Evolutionary conservation across 1,284 basidiomycete genomes (phyloP).

Genomic region (Trichosporon coremiiforme): DNA sequence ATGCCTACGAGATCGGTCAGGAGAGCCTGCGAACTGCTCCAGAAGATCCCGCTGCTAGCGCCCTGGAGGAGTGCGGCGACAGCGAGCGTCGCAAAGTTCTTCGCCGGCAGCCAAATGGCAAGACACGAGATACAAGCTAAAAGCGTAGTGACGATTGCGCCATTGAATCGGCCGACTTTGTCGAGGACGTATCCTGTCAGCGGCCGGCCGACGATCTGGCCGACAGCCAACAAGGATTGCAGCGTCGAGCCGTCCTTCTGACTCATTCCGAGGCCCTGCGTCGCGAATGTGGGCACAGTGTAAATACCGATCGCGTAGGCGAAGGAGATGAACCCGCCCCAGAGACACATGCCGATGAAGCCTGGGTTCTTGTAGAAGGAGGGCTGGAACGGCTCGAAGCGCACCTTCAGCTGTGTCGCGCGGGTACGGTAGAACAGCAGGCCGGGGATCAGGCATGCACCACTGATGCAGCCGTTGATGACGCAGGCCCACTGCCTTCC

Average conservation of each 20-base stretch:
- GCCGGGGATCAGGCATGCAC: constrained; percentile 50
- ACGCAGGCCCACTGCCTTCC: constrained; percentile 48
- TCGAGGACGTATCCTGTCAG: constrained; percentile 53
- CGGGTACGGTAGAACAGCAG: constrained; percentile 39
- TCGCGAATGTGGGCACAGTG: constrained; percentile 57
- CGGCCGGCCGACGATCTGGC: constrained; percentile 58
- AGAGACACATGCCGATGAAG: constrained; percentile 45
- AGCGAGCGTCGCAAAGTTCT: constrained; percentile 52
- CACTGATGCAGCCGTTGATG: constrained; percentile 48
- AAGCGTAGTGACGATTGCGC: constrained; percentile 52
- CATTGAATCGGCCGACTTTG: constrained; percentile 55
- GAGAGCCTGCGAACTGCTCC: constrained; percentile 30
- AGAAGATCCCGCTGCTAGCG: constrained; percentile 37
- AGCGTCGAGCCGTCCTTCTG: constrained; percentile 57
- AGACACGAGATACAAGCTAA: constrained; percentile 55
- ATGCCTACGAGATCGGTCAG: constrained; percentile 44
- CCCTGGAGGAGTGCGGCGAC: constrained; percentile 57
- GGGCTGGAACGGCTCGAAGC: constrained; percentile 40
- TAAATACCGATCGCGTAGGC: constrained; percentile 57
- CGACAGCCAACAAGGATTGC: constrained; percentile 56
- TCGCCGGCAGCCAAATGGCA: constrained; percentile 56
- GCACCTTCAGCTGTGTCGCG: constrained; percentile 36
- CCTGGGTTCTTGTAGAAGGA: constrained; percentile 43
- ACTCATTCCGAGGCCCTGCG: constrained; percentile 52
- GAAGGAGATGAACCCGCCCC: constrained; percentile 44